Percentiles rank a stretch among this genome's conserved stretches.
Conservation (phyloP, 345 rosid species). For the Linum trigynum region DNA sequence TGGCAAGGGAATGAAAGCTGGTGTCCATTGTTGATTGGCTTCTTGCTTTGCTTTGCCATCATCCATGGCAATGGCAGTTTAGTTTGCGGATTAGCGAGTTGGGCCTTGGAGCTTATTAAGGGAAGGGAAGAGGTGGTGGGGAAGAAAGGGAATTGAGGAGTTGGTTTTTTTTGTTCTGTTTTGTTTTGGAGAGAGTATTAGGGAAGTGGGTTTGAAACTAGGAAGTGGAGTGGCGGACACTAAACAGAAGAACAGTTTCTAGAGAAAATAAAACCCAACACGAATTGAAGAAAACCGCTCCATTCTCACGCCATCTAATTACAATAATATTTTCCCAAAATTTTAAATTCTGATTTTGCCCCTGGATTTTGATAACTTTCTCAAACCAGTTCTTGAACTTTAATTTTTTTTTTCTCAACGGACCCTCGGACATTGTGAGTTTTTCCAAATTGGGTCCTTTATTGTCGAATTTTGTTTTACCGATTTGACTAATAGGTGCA, state of each 20-base stretch:
- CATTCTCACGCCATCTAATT: slow-evolving; percentile 8
- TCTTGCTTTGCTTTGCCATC: neutral
- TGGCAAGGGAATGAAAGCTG: neutral
- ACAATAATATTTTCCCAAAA: too few relatives aligned
- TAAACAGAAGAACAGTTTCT: neutral
- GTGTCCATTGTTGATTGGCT: neutral
- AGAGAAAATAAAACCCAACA: neutral
- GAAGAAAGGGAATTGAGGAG: slow-evolving; percentile 10
- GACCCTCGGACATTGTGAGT: too few relatives aligned
- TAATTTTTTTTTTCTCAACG: too few relatives aligned
- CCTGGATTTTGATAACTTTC: too few relatives aligned
- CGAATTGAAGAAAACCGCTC: slow-evolving; percentile 25
- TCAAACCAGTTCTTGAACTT: too few relatives aligned
- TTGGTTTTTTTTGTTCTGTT: slow-evolving; percentile 6
- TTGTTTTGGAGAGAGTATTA: too few relatives aligned
- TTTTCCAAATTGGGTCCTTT: too few relatives aligned
- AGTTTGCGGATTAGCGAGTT: neutral
- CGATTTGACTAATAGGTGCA: too few relatives aligned
- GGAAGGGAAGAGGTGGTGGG: neutral
- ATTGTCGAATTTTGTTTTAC: too few relatives aligned
- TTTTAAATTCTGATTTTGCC: too few relatives aligned
- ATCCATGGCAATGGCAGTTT: neutral
- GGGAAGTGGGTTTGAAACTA: neutral
- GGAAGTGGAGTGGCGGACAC: neutral
- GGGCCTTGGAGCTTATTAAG: neutral